phyloP scores from a whole-genome alignment of 305 asterid genomes.

The Solanum hybrid region DNA sequence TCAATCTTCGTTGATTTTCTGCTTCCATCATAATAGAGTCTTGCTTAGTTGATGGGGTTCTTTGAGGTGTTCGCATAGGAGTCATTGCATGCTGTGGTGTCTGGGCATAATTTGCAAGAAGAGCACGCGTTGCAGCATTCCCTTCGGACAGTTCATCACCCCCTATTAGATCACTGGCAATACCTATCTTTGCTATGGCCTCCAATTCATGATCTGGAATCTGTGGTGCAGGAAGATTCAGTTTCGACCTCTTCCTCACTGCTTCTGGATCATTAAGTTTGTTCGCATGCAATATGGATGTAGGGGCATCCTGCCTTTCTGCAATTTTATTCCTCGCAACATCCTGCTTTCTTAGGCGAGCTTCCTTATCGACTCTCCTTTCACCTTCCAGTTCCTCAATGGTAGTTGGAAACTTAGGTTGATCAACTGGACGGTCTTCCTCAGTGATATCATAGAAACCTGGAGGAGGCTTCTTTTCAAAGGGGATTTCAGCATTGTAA shows the following conservation, averaged over 20 bases:
- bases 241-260: constrained; percentile 70
- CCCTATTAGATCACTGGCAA: constrained; percentile 76
- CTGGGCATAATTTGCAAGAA: constrained; percentile 78
- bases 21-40: constrained; percentile 99
- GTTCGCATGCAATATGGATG: constrained; percentile 88
- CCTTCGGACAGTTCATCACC: constrained; percentile 82
- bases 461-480: constrained; percentile 94
- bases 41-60: constrained; percentile 86
- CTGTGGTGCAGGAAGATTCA: constrained; percentile 93
- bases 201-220: constrained; percentile 95
- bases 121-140: constrained; percentile 91
- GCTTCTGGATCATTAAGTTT: constrained; percentile 93
- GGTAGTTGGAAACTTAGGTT: constrained; percentile 82
- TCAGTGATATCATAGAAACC: constrained; percentile 84
- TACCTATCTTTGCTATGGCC: constrained; percentile 89
- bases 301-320: constrained; percentile 91
- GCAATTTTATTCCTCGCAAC: constrained; percentile 82
- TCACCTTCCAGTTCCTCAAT: constrained; percentile 98
- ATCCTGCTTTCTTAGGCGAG: constrained; percentile 89
- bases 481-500: constrained; percentile 91
- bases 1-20: constrained; percentile 83
- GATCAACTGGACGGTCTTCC: constrained; percentile 71
- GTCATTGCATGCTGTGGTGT: constrained; percentile 91
- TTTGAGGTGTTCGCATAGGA: constrained; percentile 80
- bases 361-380: constrained; percentile 82